Evolutionary conservation across 768 basidiomycete species (phyloP), one percentile per base, ranked within the genome.

Genomic region (Russula ochroleuca): DNA sequence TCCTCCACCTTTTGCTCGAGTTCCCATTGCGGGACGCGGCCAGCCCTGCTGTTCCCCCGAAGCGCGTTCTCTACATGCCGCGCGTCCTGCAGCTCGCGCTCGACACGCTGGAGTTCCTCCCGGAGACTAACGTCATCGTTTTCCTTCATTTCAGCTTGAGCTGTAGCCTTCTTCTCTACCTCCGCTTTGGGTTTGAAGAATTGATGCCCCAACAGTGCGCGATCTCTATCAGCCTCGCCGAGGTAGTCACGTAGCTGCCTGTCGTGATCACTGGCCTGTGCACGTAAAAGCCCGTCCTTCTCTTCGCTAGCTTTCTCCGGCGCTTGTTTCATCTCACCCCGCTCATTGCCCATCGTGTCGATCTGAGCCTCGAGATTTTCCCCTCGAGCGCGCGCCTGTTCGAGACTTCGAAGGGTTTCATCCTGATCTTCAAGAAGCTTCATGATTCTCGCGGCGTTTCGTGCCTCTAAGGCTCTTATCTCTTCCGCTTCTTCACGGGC

Each of bases 191-290:
- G 76, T 71, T 91, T 90, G 45, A 82, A 84, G 72, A 90, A 87
- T 73, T 94, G 90, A 55, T 94, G 86, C 74, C 96, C 94, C 51
- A 97, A 78, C 15, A 96, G 92, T 0, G 94, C 94, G 10, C 93
- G 84, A 73, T 98, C 94, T 1, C 94, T 90, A 70, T 97, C 93
- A 14, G 94, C 91, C 73, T 98, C 95, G 3, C 90, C 90, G 59
- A 90, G 87, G 69, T 94, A 90, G 72, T 97, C 94, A 1, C 92
- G 83, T 66, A 97, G 84, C 48, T 79, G 73, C 38, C 82, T 76
- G 62, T 87, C 85, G 61, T 85, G 80, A 70, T 81, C 90, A 14
- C 82, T 84, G 7, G 89, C 87, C 72, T 93, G 91, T 3, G 79
- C 80, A 48, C 80, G 83, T 61, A 93, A 75, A 17, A 92, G 77